These are phyloP conservation scores for Amanita polypyramis DNA, from an alignment of 768 basidiomycete genomes.

Conservation along the genomic window DNA sequence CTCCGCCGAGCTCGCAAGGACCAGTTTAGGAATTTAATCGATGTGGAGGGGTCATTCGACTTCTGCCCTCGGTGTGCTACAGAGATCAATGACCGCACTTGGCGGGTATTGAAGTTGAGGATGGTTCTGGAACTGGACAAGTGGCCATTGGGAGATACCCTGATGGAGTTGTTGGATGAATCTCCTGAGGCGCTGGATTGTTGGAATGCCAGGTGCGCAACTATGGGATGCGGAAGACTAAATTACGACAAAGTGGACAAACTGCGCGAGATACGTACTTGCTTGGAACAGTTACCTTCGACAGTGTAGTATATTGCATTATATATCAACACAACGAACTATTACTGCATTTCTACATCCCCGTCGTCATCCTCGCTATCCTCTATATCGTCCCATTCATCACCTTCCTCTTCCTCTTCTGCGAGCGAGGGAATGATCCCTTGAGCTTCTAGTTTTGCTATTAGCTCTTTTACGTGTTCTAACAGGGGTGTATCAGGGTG, in stretches of 20 bases:
- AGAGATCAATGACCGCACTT: conserved; percentile 23
- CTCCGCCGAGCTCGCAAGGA: conserved; percentile 32
- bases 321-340: background rate
- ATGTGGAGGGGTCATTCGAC: conserved; percentile 25
- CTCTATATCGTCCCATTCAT: conserved; percentile 59
- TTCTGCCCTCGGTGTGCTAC: conserved; percentile 24
- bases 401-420: conserved; percentile 42
- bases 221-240: conserved; percentile 19
- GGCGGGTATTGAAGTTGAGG: conserved; percentile 29
- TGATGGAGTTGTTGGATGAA: conserved; percentile 28
- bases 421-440: conserved; percentile 56
- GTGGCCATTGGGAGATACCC: conserved; percentile 26
- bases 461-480: conserved; percentile 66
- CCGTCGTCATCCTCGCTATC: conserved; percentile 50
- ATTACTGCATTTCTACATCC: conserved; percentile 48
- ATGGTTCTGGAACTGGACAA: conserved; percentile 30
- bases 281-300: conserved; percentile 18
- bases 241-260: conserved; percentile 26
- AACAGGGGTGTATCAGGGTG: conserved; percentile 70
- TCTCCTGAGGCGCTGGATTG: conserved; percentile 31
- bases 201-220: conserved; percentile 26
- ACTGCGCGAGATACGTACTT: conserved; percentile 21
- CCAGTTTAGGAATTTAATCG: conserved; percentile 23
- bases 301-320: conserved; percentile 1
- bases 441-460: conserved; percentile 51